A percentile compares a stretch with the other conserved stretches of the same genome.
Evolutionary conservation across 2,329 filamentous ascomycete species (phyloP).

Genomic region (Scedosporium dehoogii): DNA sequence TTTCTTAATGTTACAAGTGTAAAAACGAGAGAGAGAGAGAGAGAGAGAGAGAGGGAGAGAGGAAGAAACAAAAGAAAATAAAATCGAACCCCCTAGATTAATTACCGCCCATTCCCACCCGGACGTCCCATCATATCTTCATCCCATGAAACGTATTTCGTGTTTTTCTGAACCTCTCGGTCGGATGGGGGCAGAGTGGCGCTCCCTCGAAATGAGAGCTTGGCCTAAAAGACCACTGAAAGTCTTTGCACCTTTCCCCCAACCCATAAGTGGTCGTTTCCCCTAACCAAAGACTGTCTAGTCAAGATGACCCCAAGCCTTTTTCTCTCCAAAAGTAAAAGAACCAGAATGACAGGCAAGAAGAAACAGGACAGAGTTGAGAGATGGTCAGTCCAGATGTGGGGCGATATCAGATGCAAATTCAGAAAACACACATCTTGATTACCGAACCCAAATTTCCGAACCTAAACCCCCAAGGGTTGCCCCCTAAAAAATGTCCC

Average conservation of each 20-base stretch:
- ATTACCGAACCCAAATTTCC: not conserved
- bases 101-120: not conserved
- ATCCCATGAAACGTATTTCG: not conserved
- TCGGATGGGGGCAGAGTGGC: too few species aligned
- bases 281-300: too few species aligned
- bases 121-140: slow-evolving; percentile 3
- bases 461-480: too few species aligned
- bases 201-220: too few species aligned
- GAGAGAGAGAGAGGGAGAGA: not conserved
- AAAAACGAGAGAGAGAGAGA: not conserved
- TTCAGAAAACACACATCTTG: not conserved
- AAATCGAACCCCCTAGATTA: not conserved
- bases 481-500: not conserved
- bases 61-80: not conserved
- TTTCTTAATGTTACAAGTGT: not conserved
- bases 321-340: too few species aligned
- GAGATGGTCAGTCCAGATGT: not conserved
- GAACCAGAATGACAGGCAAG: not conserved
- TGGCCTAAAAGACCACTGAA: too few species aligned
- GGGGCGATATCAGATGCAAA: not conserved
- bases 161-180: too few species aligned
- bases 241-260: too few species aligned
- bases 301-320: too few species aligned
- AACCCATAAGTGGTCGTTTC: too few species aligned
- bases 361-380: not conserved